phyloP scores from a whole-genome alignment of 2,329 filamentous ascomycete genomes.

The Aschersonia sp. region DNA sequence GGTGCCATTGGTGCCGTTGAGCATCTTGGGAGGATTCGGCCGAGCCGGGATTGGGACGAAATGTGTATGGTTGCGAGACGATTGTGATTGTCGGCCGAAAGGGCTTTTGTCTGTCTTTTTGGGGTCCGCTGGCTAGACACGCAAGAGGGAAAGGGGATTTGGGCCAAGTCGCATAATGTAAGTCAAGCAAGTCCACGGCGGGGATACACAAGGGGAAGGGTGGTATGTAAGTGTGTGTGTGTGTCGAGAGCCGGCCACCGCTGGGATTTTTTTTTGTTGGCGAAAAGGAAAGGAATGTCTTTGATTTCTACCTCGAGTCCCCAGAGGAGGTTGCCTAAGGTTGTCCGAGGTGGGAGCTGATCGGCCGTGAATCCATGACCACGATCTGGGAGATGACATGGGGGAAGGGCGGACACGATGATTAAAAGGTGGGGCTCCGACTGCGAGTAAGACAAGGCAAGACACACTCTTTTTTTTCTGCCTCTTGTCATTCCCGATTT shows the following conservation, averaged over 20 bases:
- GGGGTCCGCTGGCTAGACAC: neutral
- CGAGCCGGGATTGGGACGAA: too few relatives aligned
- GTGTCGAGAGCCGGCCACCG: neutral
- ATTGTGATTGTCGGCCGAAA: too few relatives aligned
- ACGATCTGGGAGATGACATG: neutral
- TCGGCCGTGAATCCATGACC: neutral
- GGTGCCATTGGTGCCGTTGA: slow-evolving; percentile 11
- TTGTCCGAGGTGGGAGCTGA: neutral
- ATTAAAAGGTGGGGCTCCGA: neutral
- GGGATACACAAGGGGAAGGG: neutral
- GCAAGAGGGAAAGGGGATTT: neutral
- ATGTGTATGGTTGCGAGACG: too few relatives aligned
- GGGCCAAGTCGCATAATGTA: neutral
- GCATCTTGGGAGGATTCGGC: slow-evolving; percentile 1
- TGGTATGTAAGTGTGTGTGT: too few relatives aligned
- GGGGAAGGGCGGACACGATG: neutral
- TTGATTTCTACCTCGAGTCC: too few relatives aligned
- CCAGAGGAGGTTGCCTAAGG: neutral
- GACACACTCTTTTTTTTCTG: too few relatives aligned
- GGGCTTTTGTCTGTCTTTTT: too few relatives aligned
- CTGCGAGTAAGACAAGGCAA: neutral
- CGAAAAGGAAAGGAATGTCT: too few relatives aligned
- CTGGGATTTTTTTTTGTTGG: too few relatives aligned
- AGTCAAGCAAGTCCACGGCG: neutral
- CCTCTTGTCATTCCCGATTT: too few relatives aligned